Base-by-base conservation (phyloP, 768 basidiomycete species). In the Collybiopsis luxurians region DNA sequence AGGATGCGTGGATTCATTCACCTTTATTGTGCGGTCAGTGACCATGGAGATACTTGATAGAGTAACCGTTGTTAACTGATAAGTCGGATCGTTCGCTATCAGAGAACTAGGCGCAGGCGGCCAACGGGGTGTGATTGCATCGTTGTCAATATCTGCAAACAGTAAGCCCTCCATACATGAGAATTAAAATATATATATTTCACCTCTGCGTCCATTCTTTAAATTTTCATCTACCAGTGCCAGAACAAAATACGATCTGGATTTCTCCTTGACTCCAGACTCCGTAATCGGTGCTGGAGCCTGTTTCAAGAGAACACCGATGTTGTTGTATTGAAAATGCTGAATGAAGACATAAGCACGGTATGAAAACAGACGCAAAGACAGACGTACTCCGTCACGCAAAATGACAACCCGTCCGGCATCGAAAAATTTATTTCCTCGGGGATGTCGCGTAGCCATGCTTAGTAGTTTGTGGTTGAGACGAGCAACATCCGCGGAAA, bases 351-450 rank as follows among this genome's bases (percentile, higher is more conserved):
- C 5, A 38, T 57, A 36, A 62, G 55, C 42, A n/a, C 43, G 27
- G 4, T 46, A 24, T 28, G 39, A 21, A 39, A 30, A 2, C 23
- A 21, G 23, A 7, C 26, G 24, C 10, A 38, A 40, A 48, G 11
- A 12, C 23, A n/a, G 30, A 68, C 86, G 64, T 71, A 97, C 96
- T 38, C 81, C 80, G 66, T 98, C 88, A 47, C 86, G 83, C 34
- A 99, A 73, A 34, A 98, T 70, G 2, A 98, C 84, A 19, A 98
- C 84, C 53, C 97, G 79, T 2, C 96, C 96, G 0, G 84, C 66
- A 15, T 75, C 69, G 45, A 98, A 71, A 4, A 82, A 70, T 72
- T 90, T 95, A 15, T 74, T 73, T 3, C 89, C 90, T 59, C 86
- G 84, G 26, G 81, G 78, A 57, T 87, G 80, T 19, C 69, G 67